phyloP scores from a whole-genome alignment of 805 yeast genomes.

The Yarrowia sp. region DNA sequence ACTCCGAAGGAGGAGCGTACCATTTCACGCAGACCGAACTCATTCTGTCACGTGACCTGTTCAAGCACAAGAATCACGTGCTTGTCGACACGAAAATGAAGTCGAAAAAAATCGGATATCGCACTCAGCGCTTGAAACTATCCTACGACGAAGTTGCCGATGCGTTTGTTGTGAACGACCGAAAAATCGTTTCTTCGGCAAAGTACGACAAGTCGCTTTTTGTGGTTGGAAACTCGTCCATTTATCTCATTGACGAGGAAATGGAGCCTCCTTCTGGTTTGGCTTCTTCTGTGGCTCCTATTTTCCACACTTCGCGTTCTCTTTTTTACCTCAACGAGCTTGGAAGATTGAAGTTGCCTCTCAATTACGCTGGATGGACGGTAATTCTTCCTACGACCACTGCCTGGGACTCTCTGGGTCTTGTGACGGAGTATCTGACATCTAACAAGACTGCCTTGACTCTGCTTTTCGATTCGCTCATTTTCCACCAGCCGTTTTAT shows the following conservation, averaged over 20 bases:
- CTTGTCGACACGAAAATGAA: conserved; percentile 50
- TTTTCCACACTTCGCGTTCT: conserved; percentile 62
- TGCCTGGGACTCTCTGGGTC: conserved; percentile 65
- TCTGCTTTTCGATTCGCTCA: conserved; percentile 53
- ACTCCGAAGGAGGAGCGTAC: conserved; percentile 28
- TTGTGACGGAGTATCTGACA: conserved; percentile 59
- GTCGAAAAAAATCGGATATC: conserved; percentile 57
- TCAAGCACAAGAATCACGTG: conserved; percentile 54
- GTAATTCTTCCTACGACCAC: conserved; percentile 72
- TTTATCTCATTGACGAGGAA: conserved; percentile 62
- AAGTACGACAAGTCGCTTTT: conserved; percentile 29
- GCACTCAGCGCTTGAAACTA: conserved; percentile 3
- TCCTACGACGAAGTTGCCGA: neutral
- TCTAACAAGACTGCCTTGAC: conserved; percentile 51
- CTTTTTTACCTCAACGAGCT: conserved; percentile 54
- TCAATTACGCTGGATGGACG: conserved; percentile 66
- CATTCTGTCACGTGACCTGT: neutral
- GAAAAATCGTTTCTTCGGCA: conserved; percentile 34
- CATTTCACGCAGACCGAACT: neutral
- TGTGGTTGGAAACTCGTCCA: conserved; percentile 59
- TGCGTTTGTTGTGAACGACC: conserved; percentile 9
- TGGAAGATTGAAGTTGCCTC: conserved; percentile 50
- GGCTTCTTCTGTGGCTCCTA: conserved; percentile 62
- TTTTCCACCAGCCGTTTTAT: conserved; percentile 65
- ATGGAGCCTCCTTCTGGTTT: conserved; percentile 63